Percentiles rank a stretch among this genome's conserved stretches.
Conservation (phyloP, 331 rosid species). For the Prunus yedoensis region DNA sequence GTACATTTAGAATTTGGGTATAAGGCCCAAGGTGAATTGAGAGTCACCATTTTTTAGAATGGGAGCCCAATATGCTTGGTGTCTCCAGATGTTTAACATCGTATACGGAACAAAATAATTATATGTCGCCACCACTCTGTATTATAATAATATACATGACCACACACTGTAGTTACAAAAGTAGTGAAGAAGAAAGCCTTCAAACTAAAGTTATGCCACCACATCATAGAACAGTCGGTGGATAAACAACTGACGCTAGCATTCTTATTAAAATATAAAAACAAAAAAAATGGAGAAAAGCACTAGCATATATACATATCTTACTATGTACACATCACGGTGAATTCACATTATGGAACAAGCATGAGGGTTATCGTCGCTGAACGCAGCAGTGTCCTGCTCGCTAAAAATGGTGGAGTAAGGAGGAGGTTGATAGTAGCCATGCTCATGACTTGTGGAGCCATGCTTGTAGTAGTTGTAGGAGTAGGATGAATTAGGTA, state of each 20-base stretch:
- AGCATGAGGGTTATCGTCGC: conserved; percentile 74
- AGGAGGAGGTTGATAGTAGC: conserved; percentile 40
- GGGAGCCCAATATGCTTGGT: too few relatives aligned
- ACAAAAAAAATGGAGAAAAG: neutral
- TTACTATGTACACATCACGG: neutral
- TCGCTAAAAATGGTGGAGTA: conserved; percentile 39
- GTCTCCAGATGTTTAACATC: too few relatives aligned
- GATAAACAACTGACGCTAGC: neutral
- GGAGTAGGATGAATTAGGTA: conserved; percentile 23
- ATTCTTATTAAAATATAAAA: neutral
- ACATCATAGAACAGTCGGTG: neutral
- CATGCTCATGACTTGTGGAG: conserved; percentile 31
- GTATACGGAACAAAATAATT: neutral
- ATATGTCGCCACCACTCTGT: neutral
- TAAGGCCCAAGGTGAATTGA: too few relatives aligned
- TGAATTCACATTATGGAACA: conserved; percentile 58
- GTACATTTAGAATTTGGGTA: too few relatives aligned
- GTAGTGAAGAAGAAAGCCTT: neutral
- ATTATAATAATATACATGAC: neutral
- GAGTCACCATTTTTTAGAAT: too few relatives aligned
- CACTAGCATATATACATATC: neutral
- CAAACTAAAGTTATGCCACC: neutral
- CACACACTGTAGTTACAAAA: neutral
- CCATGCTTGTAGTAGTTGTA: conserved; percentile 46
- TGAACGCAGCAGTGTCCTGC: conserved; percentile 47